These are phyloP conservation scores for Alternaria ethzedia DNA, from an alignment of 2,329 filamentous ascomycete species.

Conservation along the genomic window DNA sequence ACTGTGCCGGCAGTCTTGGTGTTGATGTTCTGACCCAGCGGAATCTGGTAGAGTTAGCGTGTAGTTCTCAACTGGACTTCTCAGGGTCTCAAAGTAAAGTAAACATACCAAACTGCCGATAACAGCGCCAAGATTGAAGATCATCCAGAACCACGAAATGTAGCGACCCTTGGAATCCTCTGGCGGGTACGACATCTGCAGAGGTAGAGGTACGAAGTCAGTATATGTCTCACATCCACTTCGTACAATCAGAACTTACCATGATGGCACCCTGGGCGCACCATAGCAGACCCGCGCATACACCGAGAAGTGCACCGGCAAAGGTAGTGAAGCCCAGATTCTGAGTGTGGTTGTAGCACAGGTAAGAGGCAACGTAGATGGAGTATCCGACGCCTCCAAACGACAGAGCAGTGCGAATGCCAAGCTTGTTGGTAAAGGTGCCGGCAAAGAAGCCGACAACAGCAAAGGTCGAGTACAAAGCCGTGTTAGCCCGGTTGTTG, in stretches of 20 bases:
- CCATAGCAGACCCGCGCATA: slow-evolving; percentile 83
- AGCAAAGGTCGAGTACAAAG: slow-evolving; percentile 75
- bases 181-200: slow-evolving; percentile 76
- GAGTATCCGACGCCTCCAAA: slow-evolving; percentile 80
- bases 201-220: background rate
- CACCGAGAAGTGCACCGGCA: slow-evolving; percentile 75
- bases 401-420: slow-evolving; percentile 70
- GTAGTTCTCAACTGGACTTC: background rate
- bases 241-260: slow-evolving; percentile 55
- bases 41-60: slow-evolving; percentile 59
- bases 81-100: slow-evolving; percentile 20
- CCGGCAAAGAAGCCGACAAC: slow-evolving; percentile 69
- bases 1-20: slow-evolving; percentile 60
- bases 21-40: slow-evolving; percentile 75
- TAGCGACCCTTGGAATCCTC: slow-evolving; percentile 85
- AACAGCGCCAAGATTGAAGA: slow-evolving; percentile 91
- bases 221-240: background rate
- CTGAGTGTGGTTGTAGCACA: slow-evolving; percentile 71
- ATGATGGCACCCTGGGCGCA: slow-evolving; percentile 77
- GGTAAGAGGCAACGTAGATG: slow-evolving; percentile 74
- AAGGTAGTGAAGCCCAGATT: slow-evolving; percentile 77
- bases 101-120: slow-evolving; percentile 73
- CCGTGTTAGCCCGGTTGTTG: slow-evolving; percentile 71
- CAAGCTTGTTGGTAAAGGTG: slow-evolving; percentile 78
- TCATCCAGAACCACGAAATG: slow-evolving; percentile 92